Evolutionary conservation across 2,329 filamentous ascomycete genomes (phyloP).

Genomic region (Torrubiella hemipterigena): DNA sequence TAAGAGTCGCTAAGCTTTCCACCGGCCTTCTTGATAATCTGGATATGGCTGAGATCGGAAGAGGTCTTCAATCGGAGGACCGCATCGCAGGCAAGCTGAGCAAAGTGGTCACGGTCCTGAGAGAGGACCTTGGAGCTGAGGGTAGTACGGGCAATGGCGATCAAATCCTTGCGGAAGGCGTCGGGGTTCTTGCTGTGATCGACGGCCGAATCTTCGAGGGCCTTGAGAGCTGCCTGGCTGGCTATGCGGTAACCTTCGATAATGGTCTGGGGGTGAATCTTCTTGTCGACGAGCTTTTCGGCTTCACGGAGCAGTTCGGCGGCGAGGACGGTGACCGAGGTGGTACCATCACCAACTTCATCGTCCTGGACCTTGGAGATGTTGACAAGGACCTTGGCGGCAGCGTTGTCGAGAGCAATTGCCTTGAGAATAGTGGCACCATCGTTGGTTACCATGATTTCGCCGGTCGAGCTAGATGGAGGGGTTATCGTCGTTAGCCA

Average conservation of each 20-base stretch:
- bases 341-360: conserved; percentile 95
- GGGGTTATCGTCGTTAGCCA: no score
- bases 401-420: conserved; percentile 95
- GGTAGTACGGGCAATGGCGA: conserved; percentile 86
- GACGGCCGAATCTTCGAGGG: conserved; percentile 72
- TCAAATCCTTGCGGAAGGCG: conserved; percentile 79
- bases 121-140: conserved; percentile 94
- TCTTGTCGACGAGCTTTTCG: conserved; percentile 93
- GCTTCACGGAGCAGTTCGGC: conserved; percentile 93
- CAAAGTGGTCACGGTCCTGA: conserved; percentile 88
- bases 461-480: conserved; percentile 65
- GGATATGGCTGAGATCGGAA: conserved; percentile 91
- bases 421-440: conserved; percentile 97
- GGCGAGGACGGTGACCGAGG: conserved; percentile 90
- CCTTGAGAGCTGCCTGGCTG: conserved; percentile 73
- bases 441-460: conserved; percentile 98
- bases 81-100: conserved; percentile 79
- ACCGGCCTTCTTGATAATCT: conserved; percentile 98
- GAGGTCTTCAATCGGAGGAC: conserved; percentile 82
- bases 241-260: conserved; percentile 99
- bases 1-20: conserved; percentile 97
- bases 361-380: conserved; percentile 99
- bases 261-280: conserved; percentile 98
- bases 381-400: conserved; percentile 95
- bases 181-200: conserved; percentile 78